A percentile compares a stretch with the other conserved stretches of the same genome.
Conservation (phyloP, 768 basidiomycete genomes). For the Aureoboletus auriporus region DNA sequence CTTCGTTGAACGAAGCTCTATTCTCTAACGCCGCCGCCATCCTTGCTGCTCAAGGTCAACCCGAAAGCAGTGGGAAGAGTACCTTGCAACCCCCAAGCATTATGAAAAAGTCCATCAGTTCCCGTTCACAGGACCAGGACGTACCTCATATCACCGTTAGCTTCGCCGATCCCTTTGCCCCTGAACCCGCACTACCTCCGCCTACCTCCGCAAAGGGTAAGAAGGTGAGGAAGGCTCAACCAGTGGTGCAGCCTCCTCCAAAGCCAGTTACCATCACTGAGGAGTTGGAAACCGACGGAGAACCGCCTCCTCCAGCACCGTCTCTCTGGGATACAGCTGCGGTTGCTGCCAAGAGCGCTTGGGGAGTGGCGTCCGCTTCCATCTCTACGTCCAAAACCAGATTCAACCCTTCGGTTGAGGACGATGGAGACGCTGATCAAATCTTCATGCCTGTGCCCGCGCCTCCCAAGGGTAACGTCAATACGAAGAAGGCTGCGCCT, state of each 20-base stretch:
- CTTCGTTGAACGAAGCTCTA: constrained; percentile 21
- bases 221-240: constrained; percentile 24
- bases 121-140: constrained; percentile 25
- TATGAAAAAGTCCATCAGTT: constrained; percentile 26
- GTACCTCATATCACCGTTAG: constrained; percentile 26
- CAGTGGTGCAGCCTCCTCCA: constrained; percentile 7
- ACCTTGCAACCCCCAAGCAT: constrained; percentile 16
- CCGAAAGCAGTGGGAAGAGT: constrained; percentile 3
- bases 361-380: constrained; percentile 6
- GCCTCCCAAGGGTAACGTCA: constrained; percentile 4
- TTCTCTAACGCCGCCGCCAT: constrained; percentile 21
- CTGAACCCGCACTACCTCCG: constrained; percentile 12
- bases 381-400: constrained; percentile 4
- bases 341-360: constrained; percentile 7
- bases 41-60: constrained; percentile 9
- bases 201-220: constrained; percentile 14
- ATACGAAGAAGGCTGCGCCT: constrained; percentile 10
- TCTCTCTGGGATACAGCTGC: constrained; percentile 18
- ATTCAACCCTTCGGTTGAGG: constrained; percentile 2
- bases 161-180: constrained; percentile 11
- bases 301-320: constrained; percentile 14
- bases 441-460: background rate
- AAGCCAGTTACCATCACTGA: constrained; percentile 16
- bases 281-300: constrained; percentile 17
- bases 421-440: constrained; percentile 5